These are phyloP conservation scores for Elsinoe arachidis DNA, from an alignment of 2,329 filamentous ascomycete species.

Conservation along the genomic window DNA sequence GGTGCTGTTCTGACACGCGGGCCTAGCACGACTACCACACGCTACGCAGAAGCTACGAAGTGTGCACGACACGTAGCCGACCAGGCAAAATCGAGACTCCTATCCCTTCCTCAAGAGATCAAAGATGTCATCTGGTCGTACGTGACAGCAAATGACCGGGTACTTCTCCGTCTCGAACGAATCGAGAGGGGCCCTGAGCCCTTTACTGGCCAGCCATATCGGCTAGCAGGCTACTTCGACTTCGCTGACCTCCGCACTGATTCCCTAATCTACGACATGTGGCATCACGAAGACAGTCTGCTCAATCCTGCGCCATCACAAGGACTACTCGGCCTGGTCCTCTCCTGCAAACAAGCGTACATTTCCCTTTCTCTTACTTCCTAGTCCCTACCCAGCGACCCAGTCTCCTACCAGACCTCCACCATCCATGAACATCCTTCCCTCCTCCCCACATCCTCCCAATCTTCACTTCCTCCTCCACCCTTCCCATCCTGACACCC, in stretches of 20 bases:
- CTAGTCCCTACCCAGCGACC: too few species aligned
- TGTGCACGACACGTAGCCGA: background rate
- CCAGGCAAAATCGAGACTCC: background rate
- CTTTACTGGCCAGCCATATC: background rate
- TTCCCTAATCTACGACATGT: background rate
- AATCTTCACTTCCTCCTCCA: too few species aligned
- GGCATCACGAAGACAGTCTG: background rate
- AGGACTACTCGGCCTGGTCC: background rate
- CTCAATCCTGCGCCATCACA: background rate
- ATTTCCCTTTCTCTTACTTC: background rate
- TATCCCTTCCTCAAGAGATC: background rate
- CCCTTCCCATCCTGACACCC: background rate
- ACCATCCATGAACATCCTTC: too few species aligned
- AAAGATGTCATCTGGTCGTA: background rate
- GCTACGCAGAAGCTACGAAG: too few species aligned
- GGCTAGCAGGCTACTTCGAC: background rate
- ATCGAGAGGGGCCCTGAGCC: background rate
- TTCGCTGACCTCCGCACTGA: background rate
- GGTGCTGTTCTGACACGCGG: too few species aligned
- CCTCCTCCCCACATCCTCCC: too few species aligned
- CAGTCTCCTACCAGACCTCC: too few species aligned
- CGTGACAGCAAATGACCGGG: background rate
- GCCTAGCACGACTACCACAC: too few species aligned
- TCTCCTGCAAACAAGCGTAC: background rate
- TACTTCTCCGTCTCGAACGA: background rate